These are phyloP conservation scores for Musa schizocarpa DNA, from an alignment of 176 grass and related monocot genomes.

Conservation along the genomic window DNA sequence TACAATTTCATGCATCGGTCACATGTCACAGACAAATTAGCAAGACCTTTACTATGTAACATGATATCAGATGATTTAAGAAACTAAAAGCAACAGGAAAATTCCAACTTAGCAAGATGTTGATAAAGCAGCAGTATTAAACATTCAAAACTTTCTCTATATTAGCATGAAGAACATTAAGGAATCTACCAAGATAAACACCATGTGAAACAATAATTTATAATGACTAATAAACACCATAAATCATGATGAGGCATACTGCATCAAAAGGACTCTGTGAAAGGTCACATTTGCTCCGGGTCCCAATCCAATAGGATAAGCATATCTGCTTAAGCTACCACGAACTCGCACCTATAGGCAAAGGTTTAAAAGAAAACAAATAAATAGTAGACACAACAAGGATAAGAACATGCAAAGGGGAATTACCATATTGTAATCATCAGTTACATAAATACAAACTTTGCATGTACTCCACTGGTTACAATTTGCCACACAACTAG, in stretches of 20 bases:
- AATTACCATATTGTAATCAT: conserved; percentile 65
- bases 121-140: background rate
- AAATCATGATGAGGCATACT: conserved; percentile 29
- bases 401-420: conserved; percentile 15
- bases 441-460: conserved; percentile 68
- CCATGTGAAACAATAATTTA: background rate
- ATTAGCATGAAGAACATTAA: background rate
- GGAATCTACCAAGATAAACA: background rate
- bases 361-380: conserved; percentile 20
- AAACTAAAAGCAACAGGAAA: background rate
- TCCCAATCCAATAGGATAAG: conserved; percentile 61
- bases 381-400: conserved; percentile 15
- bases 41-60: background rate
- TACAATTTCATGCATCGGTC: background rate
- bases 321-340: conserved; percentile 48
- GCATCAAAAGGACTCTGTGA: conserved; percentile 50
- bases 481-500: conserved; percentile 15
- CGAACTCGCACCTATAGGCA: conserved; percentile 49
- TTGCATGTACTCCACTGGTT: conserved; percentile 16
- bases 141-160: background rate
- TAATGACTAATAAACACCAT: conserved; percentile 19
- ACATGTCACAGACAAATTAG: background rate
- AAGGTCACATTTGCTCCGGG: conserved; percentile 60
- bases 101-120: background rate
- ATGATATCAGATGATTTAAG: background rate